Evolutionary conservation across 352 stramenopile genomes (phyloP), one percentile per base, ranked within the genome.

Genomic region (Pilasporangium apinafurcum): DNA sequence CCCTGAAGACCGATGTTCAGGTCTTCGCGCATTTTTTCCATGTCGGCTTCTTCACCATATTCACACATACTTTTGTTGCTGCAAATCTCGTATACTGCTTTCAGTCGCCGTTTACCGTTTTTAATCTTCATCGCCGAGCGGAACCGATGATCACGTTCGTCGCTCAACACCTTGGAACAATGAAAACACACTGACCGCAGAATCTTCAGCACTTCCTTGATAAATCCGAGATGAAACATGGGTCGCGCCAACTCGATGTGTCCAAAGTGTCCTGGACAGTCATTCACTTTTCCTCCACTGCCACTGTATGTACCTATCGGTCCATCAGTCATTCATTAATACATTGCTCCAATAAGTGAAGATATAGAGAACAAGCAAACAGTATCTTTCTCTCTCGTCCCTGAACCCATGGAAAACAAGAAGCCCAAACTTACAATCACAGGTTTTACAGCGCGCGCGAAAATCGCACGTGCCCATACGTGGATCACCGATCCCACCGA

Each of bases 241-340:
- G 96, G 94, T 10, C 86, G 60, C 34, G 95, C 93, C 26, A 99
- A 65, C 56, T 99, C 93, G 60, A 99, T 98, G 75, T 99, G 97
- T 28, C 97, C 97, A 70, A 99, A 99, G 65, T 99, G 97, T 39
- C 97, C 96, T 3, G 96, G 96, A 56, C 97, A 98, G 54, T 97
- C 95, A 49, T 98, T 97, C 56, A 98, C 94, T 41, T 97, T 96
- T 43, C 93, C 75, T 35, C 81, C 85, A 40, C 81, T 95, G 39
- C 84, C 84, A 45, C 83, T 94, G 70, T 96, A 96, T 14, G 81
- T 94, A 54, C 65, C 65, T 78, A 42, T 14, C n/a, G n/a, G n/a
- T n/a, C 10, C 10, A 22, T 12, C n/a, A 12, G 10, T 13, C 18
- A 41, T 13, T 26, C 35, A 41, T 17, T 26, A 41, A 12, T 22